phyloP scores from a whole-genome alignment of 2,329 filamentous ascomycete species.

The Raffaelea albimanens region DNA sequence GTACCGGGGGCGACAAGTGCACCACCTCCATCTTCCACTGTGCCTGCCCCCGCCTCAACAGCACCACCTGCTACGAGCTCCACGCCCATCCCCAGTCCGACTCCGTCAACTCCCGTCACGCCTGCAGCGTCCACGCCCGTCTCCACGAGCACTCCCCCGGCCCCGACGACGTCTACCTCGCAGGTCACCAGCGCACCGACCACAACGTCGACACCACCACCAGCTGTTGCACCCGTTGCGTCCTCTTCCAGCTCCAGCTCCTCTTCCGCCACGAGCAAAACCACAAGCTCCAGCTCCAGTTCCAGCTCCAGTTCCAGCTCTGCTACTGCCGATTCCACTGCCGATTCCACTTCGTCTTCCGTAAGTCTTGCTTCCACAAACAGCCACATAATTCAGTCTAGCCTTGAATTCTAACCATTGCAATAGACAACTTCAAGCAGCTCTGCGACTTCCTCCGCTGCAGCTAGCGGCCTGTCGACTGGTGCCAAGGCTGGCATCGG shows the following conservation, averaged over 20 bases:
- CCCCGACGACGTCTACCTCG: not conserved
- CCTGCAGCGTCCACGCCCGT: not conserved
- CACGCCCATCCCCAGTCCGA: not conserved
- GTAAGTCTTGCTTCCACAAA: no score
- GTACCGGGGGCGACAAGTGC: not conserved
- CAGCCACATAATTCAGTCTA: constrained; percentile 1
- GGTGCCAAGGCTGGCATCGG: constrained; percentile 15
- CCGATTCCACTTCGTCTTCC: not conserved
- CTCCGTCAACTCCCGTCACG: not conserved
- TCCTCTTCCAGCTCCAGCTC: not conserved
- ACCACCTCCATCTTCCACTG: not conserved
- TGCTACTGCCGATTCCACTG: not conserved
- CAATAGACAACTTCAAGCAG: not conserved
- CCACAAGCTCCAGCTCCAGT: not conserved
- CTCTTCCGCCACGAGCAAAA: not conserved
- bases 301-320: constrained; percentile 1
- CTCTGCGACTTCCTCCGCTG: not conserved
- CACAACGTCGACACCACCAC: not conserved
- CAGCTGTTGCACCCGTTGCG: not conserved
- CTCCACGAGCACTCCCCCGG: no score
- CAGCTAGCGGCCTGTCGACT: not conserved
- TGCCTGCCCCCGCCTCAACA: not conserved
- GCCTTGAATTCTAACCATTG: not conserved
- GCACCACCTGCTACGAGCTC: not conserved
- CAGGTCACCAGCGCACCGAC: not conserved